Conservation (phyloP, 2,329 filamentous ascomycete genomes). For the Coniella vitis region DNA sequence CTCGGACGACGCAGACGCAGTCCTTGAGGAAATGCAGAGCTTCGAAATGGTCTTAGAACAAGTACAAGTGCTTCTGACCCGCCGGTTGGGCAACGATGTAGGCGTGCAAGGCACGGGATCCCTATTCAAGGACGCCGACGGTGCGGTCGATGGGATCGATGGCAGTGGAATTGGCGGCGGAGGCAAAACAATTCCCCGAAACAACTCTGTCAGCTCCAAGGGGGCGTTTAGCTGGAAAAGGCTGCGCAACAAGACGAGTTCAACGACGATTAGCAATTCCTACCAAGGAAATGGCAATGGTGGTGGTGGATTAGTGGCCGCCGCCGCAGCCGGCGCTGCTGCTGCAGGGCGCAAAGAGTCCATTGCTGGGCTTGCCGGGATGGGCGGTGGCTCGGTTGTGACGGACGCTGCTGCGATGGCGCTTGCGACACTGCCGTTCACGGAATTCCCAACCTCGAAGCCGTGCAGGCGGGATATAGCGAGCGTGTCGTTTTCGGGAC, state of each 20-base stretch:
- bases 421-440: conserved; percentile 74
- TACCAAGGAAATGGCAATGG: conserved; percentile 38
- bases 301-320: too few relatives aligned
- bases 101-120: conserved; percentile 68
- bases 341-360: too few relatives aligned
- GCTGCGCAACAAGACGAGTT: conserved; percentile 82
- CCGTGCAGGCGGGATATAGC: conserved; percentile 66
- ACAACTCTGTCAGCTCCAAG: conserved; percentile 62
- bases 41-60: conserved; percentile 82
- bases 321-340: too few relatives aligned
- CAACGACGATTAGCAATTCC: conserved; percentile 46
- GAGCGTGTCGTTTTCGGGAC: conserved; percentile 68
- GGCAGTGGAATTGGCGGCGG: conserved; percentile 16
- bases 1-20: conserved; percentile 81
- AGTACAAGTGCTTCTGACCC: conserved; percentile 66
- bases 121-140: conserved; percentile 64
- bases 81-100: conserved; percentile 90
- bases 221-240: conserved; percentile 86
- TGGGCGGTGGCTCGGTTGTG: conserved; percentile 50
- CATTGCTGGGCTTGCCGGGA: conserved; percentile 32
- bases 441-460: conserved; percentile 54
- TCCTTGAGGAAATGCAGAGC: conserved; percentile 89
- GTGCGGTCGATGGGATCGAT: conserved; percentile 35
- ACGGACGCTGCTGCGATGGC: too few relatives aligned
- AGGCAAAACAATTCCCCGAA: conserved; percentile 39